Percentiles rank a stretch among this genome's conserved stretches.
These are phyloP conservation scores for Fusarium subtropicale DNA, from an alignment of 2,329 filamentous ascomycete genomes.

Conservation along the genomic window DNA sequence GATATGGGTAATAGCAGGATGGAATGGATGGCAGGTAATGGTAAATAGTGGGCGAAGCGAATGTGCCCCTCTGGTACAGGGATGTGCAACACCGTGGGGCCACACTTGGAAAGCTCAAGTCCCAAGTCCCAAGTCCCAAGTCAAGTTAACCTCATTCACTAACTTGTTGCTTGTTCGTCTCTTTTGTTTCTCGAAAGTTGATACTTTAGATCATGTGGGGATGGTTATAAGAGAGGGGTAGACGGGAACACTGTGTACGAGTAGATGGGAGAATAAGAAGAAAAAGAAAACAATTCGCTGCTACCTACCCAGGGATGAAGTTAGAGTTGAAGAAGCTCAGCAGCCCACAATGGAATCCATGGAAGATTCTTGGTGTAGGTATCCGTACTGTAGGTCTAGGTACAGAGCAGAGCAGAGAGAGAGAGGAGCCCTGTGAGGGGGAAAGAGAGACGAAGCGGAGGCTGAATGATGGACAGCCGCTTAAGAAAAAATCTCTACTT, in stretches of 20 bases:
- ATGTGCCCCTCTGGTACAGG: slow-evolving; percentile 47
- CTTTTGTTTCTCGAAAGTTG: slow-evolving; percentile 3
- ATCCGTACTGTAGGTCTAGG: slow-evolving; percentile 14
- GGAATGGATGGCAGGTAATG: background rate
- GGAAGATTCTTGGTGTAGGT: slow-evolving; percentile 26
- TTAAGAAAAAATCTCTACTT: slow-evolving; percentile 2
- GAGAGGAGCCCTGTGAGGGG: slow-evolving; percentile 14
- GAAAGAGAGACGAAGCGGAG: slow-evolving; percentile 20
- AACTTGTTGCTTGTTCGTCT: slow-evolving; percentile 15
- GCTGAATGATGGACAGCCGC: slow-evolving; percentile 16
- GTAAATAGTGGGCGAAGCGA: slow-evolving; percentile 44
- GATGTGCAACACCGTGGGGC: slow-evolving; percentile 45
- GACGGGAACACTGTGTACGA: background rate
- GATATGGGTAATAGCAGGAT: slow-evolving; percentile 23
- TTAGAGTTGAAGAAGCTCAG: slow-evolving; percentile 38
- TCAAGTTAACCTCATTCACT: slow-evolving; percentile 10
- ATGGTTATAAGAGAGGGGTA: background rate
- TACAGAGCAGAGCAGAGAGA: background rate
- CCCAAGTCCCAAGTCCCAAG: background rate
- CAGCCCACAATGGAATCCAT: slow-evolving; percentile 30
- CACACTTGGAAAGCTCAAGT: slow-evolving; percentile 40
- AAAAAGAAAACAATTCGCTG: background rate
- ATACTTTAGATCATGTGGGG: background rate
- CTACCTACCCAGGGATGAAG: background rate
- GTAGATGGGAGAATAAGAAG: background rate